Percentiles rank a stretch among this genome's conserved stretches.
Evolutionary conservation across 768 basidiomycete species (phyloP).

Genomic region (Multifurca ochricompacta): DNA sequence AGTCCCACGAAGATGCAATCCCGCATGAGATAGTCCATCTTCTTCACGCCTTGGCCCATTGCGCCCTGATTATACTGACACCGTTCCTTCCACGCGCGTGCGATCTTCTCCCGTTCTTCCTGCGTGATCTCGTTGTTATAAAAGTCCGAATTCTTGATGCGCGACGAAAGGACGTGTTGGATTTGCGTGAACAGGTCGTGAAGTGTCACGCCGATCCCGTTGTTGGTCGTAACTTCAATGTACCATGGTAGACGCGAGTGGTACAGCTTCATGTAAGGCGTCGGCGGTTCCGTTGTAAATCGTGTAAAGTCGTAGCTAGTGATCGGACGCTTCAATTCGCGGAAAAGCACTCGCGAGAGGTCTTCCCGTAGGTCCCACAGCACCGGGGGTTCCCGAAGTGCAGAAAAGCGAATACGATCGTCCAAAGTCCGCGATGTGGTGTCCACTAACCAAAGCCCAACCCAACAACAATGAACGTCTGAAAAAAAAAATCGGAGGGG

Average conservation of each 20-base stretch:
- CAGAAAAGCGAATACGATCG: slow-evolving; percentile 25
- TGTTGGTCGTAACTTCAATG: slow-evolving; percentile 43
- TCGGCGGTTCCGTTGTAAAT: slow-evolving; percentile 45
- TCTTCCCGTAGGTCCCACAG: slow-evolving; percentile 44
- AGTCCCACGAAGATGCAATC: slow-evolving; percentile 48
- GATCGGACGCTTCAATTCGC: slow-evolving; percentile 35
- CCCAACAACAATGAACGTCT: background rate
- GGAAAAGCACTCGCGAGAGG: slow-evolving; percentile 36
- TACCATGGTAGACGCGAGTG: slow-evolving; percentile 59
- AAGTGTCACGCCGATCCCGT: slow-evolving; percentile 50
- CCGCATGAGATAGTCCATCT: slow-evolving; percentile 54
- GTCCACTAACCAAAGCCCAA: background rate
- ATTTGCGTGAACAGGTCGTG: slow-evolving; percentile 46
- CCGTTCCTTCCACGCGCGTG: slow-evolving; percentile 38
- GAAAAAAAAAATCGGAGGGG: background rate
- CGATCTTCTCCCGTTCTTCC: slow-evolving; percentile 37
- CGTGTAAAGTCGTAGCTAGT: slow-evolving; percentile 47
- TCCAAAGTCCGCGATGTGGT: slow-evolving; percentile 21
- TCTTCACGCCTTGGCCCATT: slow-evolving; percentile 39
- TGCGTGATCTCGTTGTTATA: slow-evolving; percentile 49
- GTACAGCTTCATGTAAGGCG: slow-evolving; percentile 44
- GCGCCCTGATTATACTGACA: slow-evolving; percentile 31
- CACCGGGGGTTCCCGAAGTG: slow-evolving; percentile 31
- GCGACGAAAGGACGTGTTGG: slow-evolving; percentile 34
- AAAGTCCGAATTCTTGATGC: slow-evolving; percentile 46